These are phyloP conservation scores for Cercospora sp. DNA, from an alignment of 2,329 filamentous ascomycete genomes.

Conservation along the genomic window DNA sequence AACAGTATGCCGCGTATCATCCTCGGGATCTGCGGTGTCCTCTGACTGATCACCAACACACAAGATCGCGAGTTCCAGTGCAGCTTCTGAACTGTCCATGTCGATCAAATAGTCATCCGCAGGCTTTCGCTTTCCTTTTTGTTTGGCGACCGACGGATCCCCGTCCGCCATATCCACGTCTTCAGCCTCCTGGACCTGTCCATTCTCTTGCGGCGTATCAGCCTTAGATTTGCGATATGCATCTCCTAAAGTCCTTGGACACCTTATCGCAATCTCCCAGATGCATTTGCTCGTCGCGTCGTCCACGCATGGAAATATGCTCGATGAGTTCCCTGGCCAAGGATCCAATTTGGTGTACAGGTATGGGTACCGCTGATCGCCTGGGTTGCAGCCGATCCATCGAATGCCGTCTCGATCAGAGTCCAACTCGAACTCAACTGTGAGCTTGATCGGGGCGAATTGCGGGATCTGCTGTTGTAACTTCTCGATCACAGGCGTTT, in stretches of 20 bases:
- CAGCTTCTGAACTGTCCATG: slow-evolving; percentile 74
- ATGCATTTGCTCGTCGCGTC: slow-evolving; percentile 76
- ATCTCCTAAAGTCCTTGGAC: slow-evolving; percentile 82
- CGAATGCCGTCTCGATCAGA: slow-evolving; percentile 83
- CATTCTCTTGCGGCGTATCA: slow-evolving; percentile 38
- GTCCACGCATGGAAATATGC: slow-evolving; percentile 91
- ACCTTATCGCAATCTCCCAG: slow-evolving; percentile 87
- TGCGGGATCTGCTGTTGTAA: slow-evolving; percentile 36
- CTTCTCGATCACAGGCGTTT: slow-evolving; percentile 31
- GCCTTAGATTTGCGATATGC: slow-evolving; percentile 49
- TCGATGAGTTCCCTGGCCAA: slow-evolving; percentile 75
- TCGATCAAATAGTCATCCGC: slow-evolving; percentile 43
- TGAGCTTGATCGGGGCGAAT: slow-evolving; percentile 62
- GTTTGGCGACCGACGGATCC: slow-evolving; percentile 23
- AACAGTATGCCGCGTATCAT: slow-evolving; percentile 82
- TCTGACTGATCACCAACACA: slow-evolving; percentile 88
- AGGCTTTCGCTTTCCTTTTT: slow-evolving; percentile 29
- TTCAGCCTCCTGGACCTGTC: slow-evolving; percentile 36
- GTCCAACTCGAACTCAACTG: slow-evolving; percentile 75
- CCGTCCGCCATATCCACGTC: slow-evolving; percentile 45
- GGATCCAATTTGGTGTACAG: slow-evolving; percentile 82
- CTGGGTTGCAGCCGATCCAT: slow-evolving; percentile 80
- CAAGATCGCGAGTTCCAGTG: slow-evolving; percentile 83
- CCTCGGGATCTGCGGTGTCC: slow-evolving; percentile 71
- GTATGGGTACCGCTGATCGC: slow-evolving; percentile 83